Evolutionary conservation across 352 stramenopile genomes (phyloP).

Genomic region (Phytopythium boreale): DNA sequence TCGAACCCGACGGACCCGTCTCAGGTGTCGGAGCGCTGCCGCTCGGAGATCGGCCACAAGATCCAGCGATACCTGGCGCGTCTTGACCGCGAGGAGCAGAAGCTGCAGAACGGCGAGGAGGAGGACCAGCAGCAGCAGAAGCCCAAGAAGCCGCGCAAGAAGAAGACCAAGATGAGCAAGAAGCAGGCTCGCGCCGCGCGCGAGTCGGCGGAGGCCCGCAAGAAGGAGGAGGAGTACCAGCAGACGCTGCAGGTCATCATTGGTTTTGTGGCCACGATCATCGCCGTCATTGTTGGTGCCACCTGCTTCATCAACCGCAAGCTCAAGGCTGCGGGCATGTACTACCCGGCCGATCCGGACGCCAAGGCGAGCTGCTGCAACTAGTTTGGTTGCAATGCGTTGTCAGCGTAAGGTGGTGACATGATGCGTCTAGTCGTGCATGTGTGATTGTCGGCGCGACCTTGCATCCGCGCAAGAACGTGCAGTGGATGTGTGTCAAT

Average conservation of each 20-base stretch:
- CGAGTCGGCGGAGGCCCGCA: slow-evolving; percentile 45
- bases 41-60: slow-evolving; percentile 43
- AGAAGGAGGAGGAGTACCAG: slow-evolving; percentile 69
- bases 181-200: slow-evolving; percentile 56
- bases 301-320: slow-evolving; percentile 83
- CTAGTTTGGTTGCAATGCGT: slow-evolving; percentile 9
- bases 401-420: not conserved
- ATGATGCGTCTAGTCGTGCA: not conserved
- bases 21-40: slow-evolving; percentile 68
- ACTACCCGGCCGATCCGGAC: slow-evolving; percentile 58
- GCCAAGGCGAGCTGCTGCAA: slow-evolving; percentile 59
- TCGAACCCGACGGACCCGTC: slow-evolving; percentile 59
- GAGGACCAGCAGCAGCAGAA: slow-evolving; percentile 27
- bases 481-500: not conserved
- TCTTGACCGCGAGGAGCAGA: slow-evolving; percentile 34
- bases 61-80: slow-evolving; percentile 65
- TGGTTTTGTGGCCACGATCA: slow-evolving; percentile 61
- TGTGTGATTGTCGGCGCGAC: not conserved
- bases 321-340: slow-evolving; percentile 77
- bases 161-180: slow-evolving; percentile 63
- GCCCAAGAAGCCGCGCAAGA: slow-evolving; percentile 39
- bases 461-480: not conserved
- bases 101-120: slow-evolving; percentile 26
- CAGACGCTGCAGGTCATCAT: slow-evolving; percentile 67
- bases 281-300: slow-evolving; percentile 49